phyloP scores from a whole-genome alignment of 257 asterid species.

The Solanum chilense region DNA sequence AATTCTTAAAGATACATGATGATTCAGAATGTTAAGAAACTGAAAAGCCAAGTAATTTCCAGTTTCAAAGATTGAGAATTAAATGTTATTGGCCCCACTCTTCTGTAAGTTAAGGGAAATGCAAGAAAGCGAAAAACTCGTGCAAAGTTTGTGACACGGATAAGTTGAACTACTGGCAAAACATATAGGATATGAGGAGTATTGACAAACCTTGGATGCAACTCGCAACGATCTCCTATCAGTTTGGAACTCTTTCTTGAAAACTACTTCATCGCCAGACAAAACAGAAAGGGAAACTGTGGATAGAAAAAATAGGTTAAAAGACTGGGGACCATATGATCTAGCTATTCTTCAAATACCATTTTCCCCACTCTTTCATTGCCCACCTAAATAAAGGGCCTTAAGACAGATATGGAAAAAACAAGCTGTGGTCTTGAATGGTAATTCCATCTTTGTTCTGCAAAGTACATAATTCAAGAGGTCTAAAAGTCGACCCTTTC shows the following conservation, averaged over 20 bases:
- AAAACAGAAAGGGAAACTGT: slow-evolving; percentile 35
- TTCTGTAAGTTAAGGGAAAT: background rate
- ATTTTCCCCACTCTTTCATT: background rate
- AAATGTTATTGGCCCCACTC: background rate
- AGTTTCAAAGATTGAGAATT: background rate
- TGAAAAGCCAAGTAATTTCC: background rate
- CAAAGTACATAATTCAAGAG: background rate
- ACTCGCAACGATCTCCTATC: slow-evolving; percentile 38
- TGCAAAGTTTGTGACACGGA: background rate
- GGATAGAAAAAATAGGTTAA: background rate
- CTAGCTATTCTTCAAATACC: background rate
- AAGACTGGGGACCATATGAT: background rate
- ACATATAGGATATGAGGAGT: background rate
- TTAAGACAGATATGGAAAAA: background rate
- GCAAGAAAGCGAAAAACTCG: background rate
- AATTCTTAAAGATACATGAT: background rate
- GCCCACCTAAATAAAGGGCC: background rate
- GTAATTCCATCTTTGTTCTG: background rate
- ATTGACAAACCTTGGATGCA: slow-evolving; percentile 22
- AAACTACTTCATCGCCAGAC: slow-evolving; percentile 8
- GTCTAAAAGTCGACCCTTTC: background rate
- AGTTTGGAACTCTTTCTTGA: slow-evolving; percentile 22
- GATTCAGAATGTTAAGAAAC: background rate
- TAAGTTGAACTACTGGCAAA: background rate
- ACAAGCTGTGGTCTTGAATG: background rate